Percentiles rank a stretch among this genome's conserved stretches.
phyloP scores from a whole-genome alignment of 345 rosid genomes.

The Microthlaspi erraticum region DNA sequence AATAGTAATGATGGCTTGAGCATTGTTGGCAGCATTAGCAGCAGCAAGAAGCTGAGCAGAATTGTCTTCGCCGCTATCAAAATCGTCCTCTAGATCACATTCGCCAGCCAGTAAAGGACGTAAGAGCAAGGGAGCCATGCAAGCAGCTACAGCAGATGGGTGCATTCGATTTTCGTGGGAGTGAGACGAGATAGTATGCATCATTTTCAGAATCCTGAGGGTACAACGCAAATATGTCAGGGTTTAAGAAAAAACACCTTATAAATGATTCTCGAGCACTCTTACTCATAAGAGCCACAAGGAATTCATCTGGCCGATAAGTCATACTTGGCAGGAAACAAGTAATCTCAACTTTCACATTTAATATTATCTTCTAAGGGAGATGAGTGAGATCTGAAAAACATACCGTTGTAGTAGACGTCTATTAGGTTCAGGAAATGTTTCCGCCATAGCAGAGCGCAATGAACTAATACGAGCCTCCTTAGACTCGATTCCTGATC shows the following conservation, averaged over 20 bases:
- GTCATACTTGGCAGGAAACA: constrained; percentile 18
- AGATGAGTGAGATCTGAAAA: constrained; percentile 19
- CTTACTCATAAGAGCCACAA: constrained; percentile 23
- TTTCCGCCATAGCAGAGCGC: constrained; percentile 85
- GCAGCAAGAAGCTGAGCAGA: constrained; percentile 99
- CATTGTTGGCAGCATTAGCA: constrained; percentile 97
- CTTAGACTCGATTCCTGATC: constrained; percentile 85
- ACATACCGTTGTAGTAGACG: constrained; percentile 83
- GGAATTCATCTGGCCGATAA: background rate
- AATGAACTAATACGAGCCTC: constrained; percentile 83
- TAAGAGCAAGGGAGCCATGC: constrained; percentile 98
- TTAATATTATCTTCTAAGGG: constrained; percentile 13
- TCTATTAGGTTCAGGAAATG: constrained; percentile 98
- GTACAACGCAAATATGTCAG: constrained; percentile 33
- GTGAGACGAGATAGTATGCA: constrained; percentile 82
- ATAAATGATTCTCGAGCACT: constrained; percentile 12
- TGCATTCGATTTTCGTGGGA: constrained; percentile 91
- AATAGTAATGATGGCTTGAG: constrained; percentile 82
- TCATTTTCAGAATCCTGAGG: constrained; percentile 89
- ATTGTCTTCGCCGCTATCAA: constrained; percentile 79
- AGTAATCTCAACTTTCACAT: constrained; percentile 18
- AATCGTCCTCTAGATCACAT: constrained; percentile 94
- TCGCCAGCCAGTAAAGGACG: constrained; percentile 96
- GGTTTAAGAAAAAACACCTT: constrained; percentile 26
- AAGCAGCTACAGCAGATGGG: constrained; percentile 98